Conservation (phyloP, 805 yeast species). For the Dipodascopsis tothii region DNA sequence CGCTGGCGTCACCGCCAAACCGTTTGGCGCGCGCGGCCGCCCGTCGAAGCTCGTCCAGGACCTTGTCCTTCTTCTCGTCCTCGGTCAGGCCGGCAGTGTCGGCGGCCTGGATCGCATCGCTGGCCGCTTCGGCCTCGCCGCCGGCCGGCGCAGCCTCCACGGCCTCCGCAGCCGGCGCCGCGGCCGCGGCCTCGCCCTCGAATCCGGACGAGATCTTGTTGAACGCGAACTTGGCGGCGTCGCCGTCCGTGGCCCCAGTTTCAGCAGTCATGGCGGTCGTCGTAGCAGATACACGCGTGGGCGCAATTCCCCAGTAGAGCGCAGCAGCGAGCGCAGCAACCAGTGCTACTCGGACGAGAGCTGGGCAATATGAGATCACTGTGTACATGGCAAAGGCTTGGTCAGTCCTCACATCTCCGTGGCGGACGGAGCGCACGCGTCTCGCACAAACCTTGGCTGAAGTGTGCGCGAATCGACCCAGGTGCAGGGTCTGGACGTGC, state of each 20-base stretch:
- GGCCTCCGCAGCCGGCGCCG: constrained; percentile 1
- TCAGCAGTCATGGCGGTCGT: background rate
- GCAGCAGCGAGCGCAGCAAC: background rate
- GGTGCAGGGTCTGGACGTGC: background rate
- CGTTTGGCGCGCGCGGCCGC: constrained; percentile 12
- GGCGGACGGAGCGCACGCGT: background rate
- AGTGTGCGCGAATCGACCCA: background rate
- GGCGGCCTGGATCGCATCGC: background rate
- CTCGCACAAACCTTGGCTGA: background rate
- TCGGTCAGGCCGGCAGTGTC: background rate
- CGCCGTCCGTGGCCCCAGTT: background rate
- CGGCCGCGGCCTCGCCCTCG: background rate
- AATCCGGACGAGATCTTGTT: constrained; percentile 6
- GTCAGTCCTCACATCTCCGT: background rate
- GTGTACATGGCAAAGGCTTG: too few species aligned
- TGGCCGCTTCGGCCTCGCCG: background rate
- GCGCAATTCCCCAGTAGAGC: background rate
- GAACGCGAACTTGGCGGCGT: constrained; percentile 1
- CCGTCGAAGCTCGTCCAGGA: constrained; percentile 7
- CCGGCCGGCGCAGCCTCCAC: background rate
- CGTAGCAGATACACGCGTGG: background rate
- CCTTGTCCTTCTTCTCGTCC: constrained; percentile 1
- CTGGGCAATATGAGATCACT: background rate
- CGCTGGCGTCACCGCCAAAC: constrained; percentile 17
- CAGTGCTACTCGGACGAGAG: background rate